These are phyloP conservation scores for Annulohypoxylon maeteangense DNA, from an alignment of 495 filamentous ascomycete genomes.

Conservation along the genomic window DNA sequence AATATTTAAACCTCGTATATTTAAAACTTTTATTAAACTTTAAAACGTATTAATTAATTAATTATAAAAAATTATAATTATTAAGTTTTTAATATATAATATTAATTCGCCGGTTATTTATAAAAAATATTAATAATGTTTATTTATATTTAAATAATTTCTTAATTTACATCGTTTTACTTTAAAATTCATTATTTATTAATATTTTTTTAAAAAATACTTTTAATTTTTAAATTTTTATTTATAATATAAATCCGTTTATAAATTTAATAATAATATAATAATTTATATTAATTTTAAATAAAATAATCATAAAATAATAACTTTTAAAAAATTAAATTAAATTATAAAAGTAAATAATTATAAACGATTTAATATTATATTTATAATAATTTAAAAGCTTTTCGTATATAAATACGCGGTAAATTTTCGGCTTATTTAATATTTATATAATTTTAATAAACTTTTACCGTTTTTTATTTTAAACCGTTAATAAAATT, in stretches of 20 bases:
- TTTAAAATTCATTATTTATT: not conserved
- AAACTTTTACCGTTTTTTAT: not conserved
- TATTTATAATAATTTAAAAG: not conserved
- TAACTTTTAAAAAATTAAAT: not conserved
- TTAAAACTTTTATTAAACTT: not conserved
- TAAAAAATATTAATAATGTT: not conserved
- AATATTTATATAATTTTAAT: slow-evolving; percentile 1
- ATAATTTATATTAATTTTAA: not conserved
- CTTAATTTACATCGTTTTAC: not conserved
- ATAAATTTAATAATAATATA: slow-evolving; percentile 1
- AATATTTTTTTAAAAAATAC: not conserved
- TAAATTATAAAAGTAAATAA: slow-evolving; percentile 6
- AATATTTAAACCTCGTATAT: not conserved
- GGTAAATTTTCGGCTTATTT: not conserved
- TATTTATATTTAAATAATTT: not conserved
- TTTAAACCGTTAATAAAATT: not conserved
- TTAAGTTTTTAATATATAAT: not conserved
- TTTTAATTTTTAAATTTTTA: not conserved
- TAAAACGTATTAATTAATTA: not conserved
- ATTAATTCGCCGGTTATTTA: not conserved
- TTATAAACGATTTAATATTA: not conserved
- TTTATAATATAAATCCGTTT: not conserved
- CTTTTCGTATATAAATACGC: not conserved
- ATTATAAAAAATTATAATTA: not conserved
- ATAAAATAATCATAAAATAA: not conserved